phyloP scores from a whole-genome alignment of 495 filamentous ascomycete species.

The Penicillium silybi region DNA sequence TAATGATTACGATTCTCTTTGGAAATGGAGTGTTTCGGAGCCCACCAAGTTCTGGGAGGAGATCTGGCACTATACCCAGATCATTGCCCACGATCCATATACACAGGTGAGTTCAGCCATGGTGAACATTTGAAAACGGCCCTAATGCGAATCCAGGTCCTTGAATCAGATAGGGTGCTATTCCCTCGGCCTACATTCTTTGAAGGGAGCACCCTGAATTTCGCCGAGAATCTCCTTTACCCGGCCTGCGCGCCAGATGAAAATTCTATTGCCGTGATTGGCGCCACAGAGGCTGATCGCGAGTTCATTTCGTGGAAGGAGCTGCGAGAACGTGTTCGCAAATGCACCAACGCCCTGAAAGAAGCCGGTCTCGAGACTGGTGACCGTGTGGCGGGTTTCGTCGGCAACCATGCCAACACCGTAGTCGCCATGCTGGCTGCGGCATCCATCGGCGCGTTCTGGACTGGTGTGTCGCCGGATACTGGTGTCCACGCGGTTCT shows the following conservation, averaged over 20 bases:
- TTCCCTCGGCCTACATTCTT: conserved; percentile 89
- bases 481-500: conserved; percentile 76
- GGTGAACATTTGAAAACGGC: neutral
- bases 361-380: conserved; percentile 58
- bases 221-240: conserved; percentile 88
- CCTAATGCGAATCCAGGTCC: conserved; percentile 50
- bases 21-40: conserved; percentile 79
- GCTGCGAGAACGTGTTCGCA: conserved; percentile 70
- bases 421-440: conserved; percentile 83
- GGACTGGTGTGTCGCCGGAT: conserved; percentile 85
- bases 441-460: conserved; percentile 77
- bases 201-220: conserved; percentile 71
- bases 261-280: conserved; percentile 61
- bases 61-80: conserved; percentile 75
- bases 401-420: conserved; percentile 81
- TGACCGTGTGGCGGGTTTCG: conserved; percentile 77
- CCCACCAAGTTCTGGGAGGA: conserved; percentile 78
- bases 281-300: conserved; percentile 65
- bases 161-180: conserved; percentile 61
- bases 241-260: conserved; percentile 58
- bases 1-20: conserved; percentile 63
- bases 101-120: conserved; percentile 45
- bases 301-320: conserved; percentile 75
- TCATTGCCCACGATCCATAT: conserved; percentile 64
- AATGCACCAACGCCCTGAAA: conserved; percentile 66